Evolutionary conservation across 768 basidiomycete genomes (phyloP).

Genomic region (Phanerodontia chrysosporium): DNA sequence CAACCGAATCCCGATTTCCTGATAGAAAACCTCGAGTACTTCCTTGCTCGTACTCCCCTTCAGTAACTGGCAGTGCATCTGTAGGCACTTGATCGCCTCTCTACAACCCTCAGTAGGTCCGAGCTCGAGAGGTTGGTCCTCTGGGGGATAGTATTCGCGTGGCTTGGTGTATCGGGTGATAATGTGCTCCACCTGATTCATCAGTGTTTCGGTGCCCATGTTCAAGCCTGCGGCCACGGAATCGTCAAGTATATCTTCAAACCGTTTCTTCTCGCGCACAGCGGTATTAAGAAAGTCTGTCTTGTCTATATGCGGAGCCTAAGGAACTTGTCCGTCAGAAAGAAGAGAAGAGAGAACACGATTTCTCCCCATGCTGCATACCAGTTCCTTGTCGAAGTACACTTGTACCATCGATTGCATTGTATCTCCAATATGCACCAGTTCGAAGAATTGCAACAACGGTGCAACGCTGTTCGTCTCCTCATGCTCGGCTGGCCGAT

Average conservation of each 20-base stretch:
- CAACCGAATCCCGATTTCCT: constrained; percentile 87
- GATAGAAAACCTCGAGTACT: constrained; percentile 95
- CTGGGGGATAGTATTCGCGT: constrained; percentile 87
- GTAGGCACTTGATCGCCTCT: constrained; percentile 87
- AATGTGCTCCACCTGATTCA: constrained; percentile 97
- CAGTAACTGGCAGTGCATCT: constrained; percentile 86
- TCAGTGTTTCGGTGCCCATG: constrained; percentile 90
- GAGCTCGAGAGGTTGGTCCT: constrained; percentile 74
- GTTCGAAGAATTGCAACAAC: constrained; percentile 92
- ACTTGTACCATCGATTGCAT: constrained; percentile 98
- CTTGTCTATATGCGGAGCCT: constrained; percentile 86
- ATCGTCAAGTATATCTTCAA: constrained; percentile 90
- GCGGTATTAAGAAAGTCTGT: constrained; percentile 92
- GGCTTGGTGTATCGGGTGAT: constrained; percentile 78
- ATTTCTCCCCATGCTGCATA: constrained; percentile 32
- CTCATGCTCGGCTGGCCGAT: constrained; percentile 83
- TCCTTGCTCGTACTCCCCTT: constrained; percentile 94
- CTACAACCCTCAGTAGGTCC: constrained; percentile 82
- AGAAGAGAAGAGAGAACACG: too few species aligned
- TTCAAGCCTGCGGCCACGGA: constrained; percentile 92
- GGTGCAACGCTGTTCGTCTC: constrained; percentile 85
- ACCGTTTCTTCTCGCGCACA: constrained; percentile 94
- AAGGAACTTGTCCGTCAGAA: not conserved
- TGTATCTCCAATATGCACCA: constrained; percentile 95
- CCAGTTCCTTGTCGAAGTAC: constrained; percentile 96